phyloP scores from a whole-genome alignment of 768 basidiomycete species.

The Lentinula boryana region DNA sequence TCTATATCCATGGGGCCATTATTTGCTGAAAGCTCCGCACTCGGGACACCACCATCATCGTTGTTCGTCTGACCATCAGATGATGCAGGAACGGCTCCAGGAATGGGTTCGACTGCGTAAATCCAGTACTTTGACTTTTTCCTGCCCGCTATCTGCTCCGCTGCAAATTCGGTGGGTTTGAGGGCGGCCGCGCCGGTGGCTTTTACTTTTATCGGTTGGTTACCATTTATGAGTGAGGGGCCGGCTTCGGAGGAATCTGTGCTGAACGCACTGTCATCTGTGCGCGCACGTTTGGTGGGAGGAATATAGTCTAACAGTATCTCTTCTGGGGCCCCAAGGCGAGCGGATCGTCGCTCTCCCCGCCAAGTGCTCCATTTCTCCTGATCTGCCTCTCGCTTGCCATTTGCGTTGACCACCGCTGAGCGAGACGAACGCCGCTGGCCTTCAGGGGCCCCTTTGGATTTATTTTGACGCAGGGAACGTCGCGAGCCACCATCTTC shows the following conservation, averaged over 20 bases:
- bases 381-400: conserved; percentile 48
- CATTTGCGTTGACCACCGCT: conserved; percentile 41
- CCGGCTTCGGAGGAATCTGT: conserved; percentile 42
- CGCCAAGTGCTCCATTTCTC: conserved; percentile 58
- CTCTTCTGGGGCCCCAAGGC: conserved; percentile 55
- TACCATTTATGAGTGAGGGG: conserved; percentile 21
- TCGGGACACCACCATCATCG: conserved; percentile 13
- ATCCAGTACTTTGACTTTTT: conserved; percentile 88
- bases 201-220: conserved; percentile 41
- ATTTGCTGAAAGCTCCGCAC: conserved; percentile 14
- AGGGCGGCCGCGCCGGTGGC: conserved; percentile 56
- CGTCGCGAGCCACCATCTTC: conserved; percentile 30
- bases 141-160: conserved; percentile 73
- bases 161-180: conserved; percentile 66
- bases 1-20: conserved; percentile 15
- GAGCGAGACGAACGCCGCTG: conserved; percentile 52
- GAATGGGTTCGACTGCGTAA: conserved; percentile 74
- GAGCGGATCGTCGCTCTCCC: conserved; percentile 67
- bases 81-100: conserved; percentile 22
- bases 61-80: conserved; percentile 16
- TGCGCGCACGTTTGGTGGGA: conserved; percentile 64
- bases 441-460: conserved; percentile 22
- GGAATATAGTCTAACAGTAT: conserved; percentile 43
- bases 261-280: conserved; percentile 66
- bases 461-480: conserved; percentile 35